phyloP scores from a whole-genome alignment of 208 protist species.

The Sergeia podlipaevii region DNA sequence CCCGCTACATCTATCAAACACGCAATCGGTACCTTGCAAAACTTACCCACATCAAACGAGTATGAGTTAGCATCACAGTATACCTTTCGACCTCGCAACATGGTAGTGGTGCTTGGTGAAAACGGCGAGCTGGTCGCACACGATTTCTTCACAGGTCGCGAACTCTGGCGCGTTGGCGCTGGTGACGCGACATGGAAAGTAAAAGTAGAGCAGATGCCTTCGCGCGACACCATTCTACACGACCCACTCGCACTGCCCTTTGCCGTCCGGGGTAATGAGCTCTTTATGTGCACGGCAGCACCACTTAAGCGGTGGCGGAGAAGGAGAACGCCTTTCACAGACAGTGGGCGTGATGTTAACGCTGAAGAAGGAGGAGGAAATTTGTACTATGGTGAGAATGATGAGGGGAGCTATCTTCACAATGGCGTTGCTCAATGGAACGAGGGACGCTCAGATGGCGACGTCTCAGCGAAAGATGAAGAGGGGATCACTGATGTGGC shows the following conservation, averaged over 20 bases:
- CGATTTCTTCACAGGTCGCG: slow-evolving; percentile 21
- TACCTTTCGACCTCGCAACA: slow-evolving; percentile 23
- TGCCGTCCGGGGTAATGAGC: slow-evolving; percentile 46
- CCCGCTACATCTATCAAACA: too few species aligned
- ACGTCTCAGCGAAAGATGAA: too few species aligned
- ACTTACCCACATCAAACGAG: not conserved
- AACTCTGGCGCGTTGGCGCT: slow-evolving; percentile 32
- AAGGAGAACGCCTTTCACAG: too few species aligned
- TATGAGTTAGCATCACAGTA: slow-evolving; percentile 28
- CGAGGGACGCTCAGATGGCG: too few species aligned
- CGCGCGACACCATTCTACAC: slow-evolving; percentile 6
- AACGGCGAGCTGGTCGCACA: slow-evolving; percentile 45
- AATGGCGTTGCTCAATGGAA: too few species aligned
- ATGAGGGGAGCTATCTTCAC: too few species aligned
- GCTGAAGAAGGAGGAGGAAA: too few species aligned
- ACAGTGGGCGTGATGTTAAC: too few species aligned
- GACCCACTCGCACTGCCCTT: slow-evolving; percentile 75
- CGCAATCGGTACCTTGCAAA: not conserved
- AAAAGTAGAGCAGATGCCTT: slow-evolving; percentile 20
- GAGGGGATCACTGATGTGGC: too few species aligned
- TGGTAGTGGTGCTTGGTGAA: slow-evolving; percentile 42
- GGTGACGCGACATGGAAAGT: slow-evolving; percentile 24
- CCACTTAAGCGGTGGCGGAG: too few species aligned
- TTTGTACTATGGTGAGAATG: too few species aligned
- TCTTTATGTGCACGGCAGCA: slow-evolving; percentile 58